Evolutionary conservation across 306 rosid genomes (phyloP).

Genomic region (Datisca glomerata): DNA sequence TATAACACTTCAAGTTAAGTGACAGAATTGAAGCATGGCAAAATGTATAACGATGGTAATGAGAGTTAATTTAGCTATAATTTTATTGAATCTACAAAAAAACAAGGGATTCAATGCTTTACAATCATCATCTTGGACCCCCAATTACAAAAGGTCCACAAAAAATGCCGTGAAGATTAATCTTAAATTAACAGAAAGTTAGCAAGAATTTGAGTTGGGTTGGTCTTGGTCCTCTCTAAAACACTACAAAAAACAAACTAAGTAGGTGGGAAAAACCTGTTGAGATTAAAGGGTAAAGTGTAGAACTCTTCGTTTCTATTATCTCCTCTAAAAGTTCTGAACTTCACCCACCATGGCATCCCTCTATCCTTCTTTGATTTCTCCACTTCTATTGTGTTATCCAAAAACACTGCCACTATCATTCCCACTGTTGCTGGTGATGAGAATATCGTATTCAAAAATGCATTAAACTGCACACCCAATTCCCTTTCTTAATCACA

Average conservation of each 20-base stretch:
- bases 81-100: constrained; percentile 28
- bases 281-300: constrained; percentile 85
- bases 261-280: constrained; percentile 91
- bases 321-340: constrained; percentile 86
- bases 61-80: not conserved
- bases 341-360: constrained; percentile 99
- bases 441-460: constrained; percentile 72
- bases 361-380: constrained; percentile 85
- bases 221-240: no score
- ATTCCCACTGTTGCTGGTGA: constrained; percentile 75
- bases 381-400: constrained; percentile 83
- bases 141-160: constrained; percentile 9
- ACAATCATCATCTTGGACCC: constrained; percentile 15
- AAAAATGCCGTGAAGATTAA: constrained; percentile 15
- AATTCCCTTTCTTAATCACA: not conserved
- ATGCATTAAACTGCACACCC: constrained; percentile 76
- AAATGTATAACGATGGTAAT: not conserved
- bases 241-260: constrained; percentile 1
- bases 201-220: not conserved
- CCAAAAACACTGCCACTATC: constrained; percentile 83
- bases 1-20: no score
- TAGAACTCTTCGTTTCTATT: constrained; percentile 94
- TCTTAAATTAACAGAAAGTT: no score
- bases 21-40: no score
- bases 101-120: constrained; percentile 24